Conservation (phyloP, 2,329 filamentous ascomycete genomes). For the Fusarium buxicola region DNA sequence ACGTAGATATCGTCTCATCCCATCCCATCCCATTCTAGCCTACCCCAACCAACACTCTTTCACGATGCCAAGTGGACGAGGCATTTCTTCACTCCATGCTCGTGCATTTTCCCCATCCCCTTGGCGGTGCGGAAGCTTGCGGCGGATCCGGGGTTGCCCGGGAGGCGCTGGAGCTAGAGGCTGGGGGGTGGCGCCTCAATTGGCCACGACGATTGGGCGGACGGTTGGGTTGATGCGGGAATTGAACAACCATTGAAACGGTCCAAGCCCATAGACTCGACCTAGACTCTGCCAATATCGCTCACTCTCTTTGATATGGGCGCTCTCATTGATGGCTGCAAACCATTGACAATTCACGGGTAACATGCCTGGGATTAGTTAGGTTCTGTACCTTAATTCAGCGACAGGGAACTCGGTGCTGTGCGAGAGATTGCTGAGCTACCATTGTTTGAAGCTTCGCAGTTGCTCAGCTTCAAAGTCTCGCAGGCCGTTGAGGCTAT, state of each 20-base stretch:
- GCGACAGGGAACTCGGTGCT: slow-evolving; percentile 13
- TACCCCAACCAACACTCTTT: slow-evolving; percentile 28
- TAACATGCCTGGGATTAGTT: slow-evolving; percentile 10
- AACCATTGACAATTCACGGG: slow-evolving; percentile 19
- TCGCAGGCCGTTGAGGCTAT: slow-evolving; percentile 26
- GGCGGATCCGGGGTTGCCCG: slow-evolving; percentile 48
- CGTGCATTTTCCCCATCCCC: slow-evolving; percentile 42
- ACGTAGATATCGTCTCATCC: slow-evolving; percentile 11
- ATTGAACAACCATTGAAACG: slow-evolving; percentile 38
- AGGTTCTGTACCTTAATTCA: slow-evolving; percentile 10
- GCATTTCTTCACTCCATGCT: slow-evolving; percentile 46
- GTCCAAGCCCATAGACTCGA: slow-evolving; percentile 32
- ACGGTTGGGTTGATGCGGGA: slow-evolving; percentile 34
- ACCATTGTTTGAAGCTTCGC: slow-evolving; percentile 35
- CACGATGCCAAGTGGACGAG: slow-evolving; percentile 41
- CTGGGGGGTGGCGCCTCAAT: slow-evolving; percentile 28
- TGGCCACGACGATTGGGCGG: slow-evolving; percentile 36
- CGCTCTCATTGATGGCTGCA: slow-evolving; percentile 1
- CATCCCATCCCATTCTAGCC: slow-evolving; percentile 7
- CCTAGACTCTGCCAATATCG: slow-evolving; percentile 36
- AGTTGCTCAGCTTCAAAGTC: slow-evolving; percentile 16
- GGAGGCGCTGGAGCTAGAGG: slow-evolving; percentile 42
- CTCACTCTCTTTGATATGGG: slow-evolving; percentile 18
- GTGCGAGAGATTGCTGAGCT: slow-evolving; percentile 32
- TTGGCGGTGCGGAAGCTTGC: too few relatives aligned